A percentile compares a stretch with the other conserved stretches of the same genome.
phyloP scores from a whole-genome alignment of 108 stramenopile species.

The Epithemia pelagica region DNA sequence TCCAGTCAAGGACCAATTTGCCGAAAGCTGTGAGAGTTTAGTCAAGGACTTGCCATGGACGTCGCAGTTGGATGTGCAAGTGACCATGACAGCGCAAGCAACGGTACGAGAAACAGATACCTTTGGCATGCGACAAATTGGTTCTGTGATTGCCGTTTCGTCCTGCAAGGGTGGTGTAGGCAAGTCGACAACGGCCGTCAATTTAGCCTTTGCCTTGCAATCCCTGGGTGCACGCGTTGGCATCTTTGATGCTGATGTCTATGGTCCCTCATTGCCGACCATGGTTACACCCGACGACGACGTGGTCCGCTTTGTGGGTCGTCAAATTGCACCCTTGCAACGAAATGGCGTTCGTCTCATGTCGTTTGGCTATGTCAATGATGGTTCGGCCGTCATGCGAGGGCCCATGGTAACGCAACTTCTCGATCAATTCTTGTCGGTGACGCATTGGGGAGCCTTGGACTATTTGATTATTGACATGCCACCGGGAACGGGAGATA shows the following conservation, averaged over 20 bases:
- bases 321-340: constrained; percentile 71
- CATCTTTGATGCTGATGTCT: constrained; percentile 95
- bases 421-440: constrained; percentile 86
- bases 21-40: constrained; percentile 46
- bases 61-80: constrained; percentile 17
- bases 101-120: constrained; percentile 32
- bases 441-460: constrained; percentile 94
- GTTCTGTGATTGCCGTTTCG: constrained; percentile 73
- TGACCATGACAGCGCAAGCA: constrained; percentile 63
- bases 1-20: constrained; percentile 68
- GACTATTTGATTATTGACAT: constrained; percentile 97
- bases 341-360: constrained; percentile 80
- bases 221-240: constrained; percentile 76
- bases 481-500: constrained; percentile 99
- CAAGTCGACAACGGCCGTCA: constrained; percentile 94
- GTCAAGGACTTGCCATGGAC: constrained; percentile 49
- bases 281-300: constrained; percentile 79
- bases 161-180: constrained; percentile 96
- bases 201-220: constrained; percentile 89
- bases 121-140: constrained; percentile 65
- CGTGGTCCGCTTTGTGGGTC: constrained; percentile 63
- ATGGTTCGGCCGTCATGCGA: constrained; percentile 80
- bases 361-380: constrained; percentile 86
- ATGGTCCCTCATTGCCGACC: constrained; percentile 88
- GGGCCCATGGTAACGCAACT: constrained; percentile 89